These are phyloP conservation scores for Candida orba DNA, from an alignment of 805 yeast species.

Conservation along the genomic window DNA sequence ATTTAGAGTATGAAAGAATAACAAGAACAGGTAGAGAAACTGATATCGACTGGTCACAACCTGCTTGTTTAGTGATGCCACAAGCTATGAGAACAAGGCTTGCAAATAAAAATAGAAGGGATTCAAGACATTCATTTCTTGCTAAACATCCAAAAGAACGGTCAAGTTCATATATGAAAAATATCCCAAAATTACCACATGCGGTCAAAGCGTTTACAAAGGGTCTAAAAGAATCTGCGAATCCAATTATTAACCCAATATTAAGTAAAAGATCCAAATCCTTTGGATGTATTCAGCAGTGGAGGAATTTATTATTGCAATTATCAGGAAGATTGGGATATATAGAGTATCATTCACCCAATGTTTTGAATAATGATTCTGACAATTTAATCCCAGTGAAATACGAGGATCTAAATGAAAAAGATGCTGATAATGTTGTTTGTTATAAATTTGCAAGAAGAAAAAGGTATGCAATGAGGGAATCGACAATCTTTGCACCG, in stretches of 20 bases:
- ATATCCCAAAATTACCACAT: constrained; percentile 3
- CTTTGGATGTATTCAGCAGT: not conserved
- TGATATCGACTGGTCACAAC: constrained; percentile 43
- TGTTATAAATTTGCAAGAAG: constrained; percentile 58
- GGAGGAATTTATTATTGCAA: constrained; percentile 1
- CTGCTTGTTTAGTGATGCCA: constrained; percentile 38
- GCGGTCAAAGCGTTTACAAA: not conserved
- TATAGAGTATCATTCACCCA: constrained; percentile 13
- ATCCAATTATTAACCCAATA: too few species aligned
- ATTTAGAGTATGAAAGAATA: constrained; percentile 35
- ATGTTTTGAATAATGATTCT: constrained; percentile 5
- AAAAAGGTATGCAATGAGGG: constrained; percentile 41
- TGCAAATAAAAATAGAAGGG: constrained; percentile 1
- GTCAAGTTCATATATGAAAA: not conserved
- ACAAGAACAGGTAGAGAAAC: constrained; percentile 27
- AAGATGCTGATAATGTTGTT: constrained; percentile 22
- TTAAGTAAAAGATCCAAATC: not conserved
- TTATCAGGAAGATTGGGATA: constrained; percentile 7
- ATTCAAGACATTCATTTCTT: not conserved
- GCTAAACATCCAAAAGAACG: not conserved
- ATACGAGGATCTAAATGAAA: constrained; percentile 9
- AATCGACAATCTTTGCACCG: constrained; percentile 44
- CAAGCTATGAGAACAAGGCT: constrained; percentile 7
- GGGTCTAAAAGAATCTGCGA: too few species aligned
- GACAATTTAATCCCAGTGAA: constrained; percentile 11